phyloP scores from a whole-genome alignment of 305 asterid species.

The Fraxinus baroniana region DNA sequence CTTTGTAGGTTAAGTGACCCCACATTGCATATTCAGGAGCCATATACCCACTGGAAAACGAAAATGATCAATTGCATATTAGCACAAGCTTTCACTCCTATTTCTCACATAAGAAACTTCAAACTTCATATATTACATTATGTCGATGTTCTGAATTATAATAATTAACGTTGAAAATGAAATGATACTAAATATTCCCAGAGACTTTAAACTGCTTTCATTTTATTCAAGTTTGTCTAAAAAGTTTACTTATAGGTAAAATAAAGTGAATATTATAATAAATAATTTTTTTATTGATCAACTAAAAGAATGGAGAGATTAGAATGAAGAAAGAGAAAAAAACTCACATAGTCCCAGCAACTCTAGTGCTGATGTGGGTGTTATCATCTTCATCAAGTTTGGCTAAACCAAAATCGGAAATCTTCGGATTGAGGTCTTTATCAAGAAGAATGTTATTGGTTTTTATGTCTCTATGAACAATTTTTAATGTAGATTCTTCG shows the following conservation, averaged over 20 bases:
- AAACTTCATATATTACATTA: background rate
- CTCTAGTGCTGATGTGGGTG: constrained; percentile 50
- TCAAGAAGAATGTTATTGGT: constrained; percentile 56
- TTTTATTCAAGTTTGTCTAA: background rate
- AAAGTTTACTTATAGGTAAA: background rate
- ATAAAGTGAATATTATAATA: background rate
- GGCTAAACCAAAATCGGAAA: constrained; percentile 65
- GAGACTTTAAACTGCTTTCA: background rate
- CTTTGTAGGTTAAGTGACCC: constrained; percentile 59
- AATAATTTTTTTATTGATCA: background rate
- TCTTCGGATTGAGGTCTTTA: constrained; percentile 51
- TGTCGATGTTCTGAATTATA: background rate
- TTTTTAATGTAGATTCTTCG: constrained; percentile 55
- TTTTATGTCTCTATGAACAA: constrained; percentile 65
- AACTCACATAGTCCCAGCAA: constrained; percentile 62
- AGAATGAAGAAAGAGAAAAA: background rate
- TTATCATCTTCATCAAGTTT: constrained; percentile 57
- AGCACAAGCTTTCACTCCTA: background rate
- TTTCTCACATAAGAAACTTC: background rate
- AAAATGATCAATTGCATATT: background rate
- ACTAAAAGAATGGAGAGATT: background rate
- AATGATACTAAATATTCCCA: background rate
- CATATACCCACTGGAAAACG: constrained; percentile 42
- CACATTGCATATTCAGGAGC: too few species aligned
- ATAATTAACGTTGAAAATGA: background rate